Conservation (phyloP, 2,329 filamentous ascomycete genomes). For the Graphium sp. region DNA sequence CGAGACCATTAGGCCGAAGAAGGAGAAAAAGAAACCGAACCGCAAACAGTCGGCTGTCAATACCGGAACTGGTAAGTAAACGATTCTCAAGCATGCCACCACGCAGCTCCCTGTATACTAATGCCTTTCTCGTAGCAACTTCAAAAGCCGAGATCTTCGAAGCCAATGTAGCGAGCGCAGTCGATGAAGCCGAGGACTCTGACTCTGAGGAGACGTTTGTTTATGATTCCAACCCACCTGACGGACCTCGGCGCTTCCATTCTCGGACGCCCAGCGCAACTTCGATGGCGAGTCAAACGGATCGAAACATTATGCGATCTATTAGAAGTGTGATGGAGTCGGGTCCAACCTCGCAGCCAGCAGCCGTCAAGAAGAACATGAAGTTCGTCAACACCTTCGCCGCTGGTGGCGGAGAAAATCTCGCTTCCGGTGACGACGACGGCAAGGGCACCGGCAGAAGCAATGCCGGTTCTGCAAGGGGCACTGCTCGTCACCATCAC, state of each 20-base stretch:
- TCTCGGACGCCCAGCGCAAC: slow-evolving; percentile 90
- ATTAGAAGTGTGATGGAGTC: slow-evolving; percentile 52
- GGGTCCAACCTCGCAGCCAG: slow-evolving; percentile 16
- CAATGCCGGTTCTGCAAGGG: slow-evolving; percentile 42
- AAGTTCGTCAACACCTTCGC: slow-evolving; percentile 79
- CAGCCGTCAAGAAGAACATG: slow-evolving; percentile 66
- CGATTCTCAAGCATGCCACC: too few relatives aligned
- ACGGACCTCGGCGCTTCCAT: slow-evolving; percentile 60
- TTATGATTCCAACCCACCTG: slow-evolving; percentile 91
- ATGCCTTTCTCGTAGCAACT: too few relatives aligned
- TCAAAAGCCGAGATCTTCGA: slow-evolving; percentile 98
- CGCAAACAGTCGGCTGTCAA: slow-evolving; percentile 61
- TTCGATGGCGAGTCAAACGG: slow-evolving; percentile 58
- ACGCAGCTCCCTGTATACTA: too few relatives aligned
- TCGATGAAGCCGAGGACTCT: slow-evolving; percentile 90
- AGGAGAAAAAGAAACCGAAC: slow-evolving; percentile 67
- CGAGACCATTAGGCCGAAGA: slow-evolving; percentile 92
- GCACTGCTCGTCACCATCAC: slow-evolving; percentile 61
- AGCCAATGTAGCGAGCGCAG: slow-evolving; percentile 86
- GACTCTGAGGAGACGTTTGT: slow-evolving; percentile 98
- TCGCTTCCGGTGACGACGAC: slow-evolving; percentile 45
- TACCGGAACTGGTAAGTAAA: slow-evolving; percentile 61
- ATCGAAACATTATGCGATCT: slow-evolving; percentile 39
- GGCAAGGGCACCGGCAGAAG: slow-evolving; percentile 46
- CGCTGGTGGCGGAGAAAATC: slow-evolving; percentile 33